Base-by-base conservation (phyloP, 2,329 filamentous ascomycete genomes). In the Lachnellula cervina region DNA sequence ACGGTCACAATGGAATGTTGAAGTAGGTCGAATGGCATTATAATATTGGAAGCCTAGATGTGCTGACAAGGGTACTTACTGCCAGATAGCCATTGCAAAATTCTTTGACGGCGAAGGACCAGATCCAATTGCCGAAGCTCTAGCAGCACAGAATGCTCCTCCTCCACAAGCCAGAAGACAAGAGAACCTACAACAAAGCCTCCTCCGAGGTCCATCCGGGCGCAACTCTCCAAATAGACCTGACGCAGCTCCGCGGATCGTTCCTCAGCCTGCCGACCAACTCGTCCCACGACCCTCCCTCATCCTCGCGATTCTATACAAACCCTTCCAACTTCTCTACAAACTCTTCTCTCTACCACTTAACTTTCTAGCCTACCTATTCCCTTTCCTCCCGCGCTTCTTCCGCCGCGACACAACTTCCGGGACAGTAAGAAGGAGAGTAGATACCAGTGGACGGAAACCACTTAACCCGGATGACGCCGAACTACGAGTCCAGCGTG, bases 61-160 rank as follows among this genome's bases (percentile, higher is more conserved):
- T 21, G 23, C 40, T 52, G 25, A 44, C 21, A 45, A 14, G 48
- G 46, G 37, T 52, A 25, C 25, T 38, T 32, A 25, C 17, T 11
- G 42, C 34, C 69, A 97, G 87, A 96, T 97, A 66, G 93, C 94
- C 56, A 93, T 99, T 61, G 84, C 94, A 62, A 95, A 95, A 69
- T 97, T 97, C 81, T 99, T 97, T 71, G 94, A 99, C 68, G 94
- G 94, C 64, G 94, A 97, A 74, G 87, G 87, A 3, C 82, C 90
- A 49, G 90, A 96, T 70, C 87, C 84, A 13, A 76, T 93, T 17
- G 87, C 88, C 56, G 90, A 94, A 74, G 89, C 89, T 56, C 80
- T 86, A 50, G 80, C 86, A 49, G 78, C 81, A 7, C 78, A 86
- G 58, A 74, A 80, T 51, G 73, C 78, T n/a, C 77, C 84, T 40